Evolutionary conservation across 352 stramenopile species (phyloP).

Genomic region (Pythium rhizo-oryzae): DNA sequence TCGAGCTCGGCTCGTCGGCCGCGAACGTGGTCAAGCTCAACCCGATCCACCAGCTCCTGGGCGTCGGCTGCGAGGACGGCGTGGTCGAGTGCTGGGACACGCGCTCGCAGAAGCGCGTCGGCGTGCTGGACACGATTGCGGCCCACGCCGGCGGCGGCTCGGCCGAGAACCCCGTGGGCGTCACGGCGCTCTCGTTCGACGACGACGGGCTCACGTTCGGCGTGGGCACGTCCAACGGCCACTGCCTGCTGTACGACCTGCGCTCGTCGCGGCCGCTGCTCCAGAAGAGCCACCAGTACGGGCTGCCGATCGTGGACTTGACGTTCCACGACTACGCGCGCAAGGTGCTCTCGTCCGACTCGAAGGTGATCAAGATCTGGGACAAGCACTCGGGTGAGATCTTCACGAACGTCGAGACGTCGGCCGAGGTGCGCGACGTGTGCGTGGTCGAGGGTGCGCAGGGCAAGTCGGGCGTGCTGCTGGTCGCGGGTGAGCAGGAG

Average conservation of each 20-base stretch:
- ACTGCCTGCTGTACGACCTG: slow-evolving; percentile 97
- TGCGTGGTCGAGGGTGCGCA: slow-evolving; percentile 92
- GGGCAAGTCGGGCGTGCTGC: slow-evolving; percentile 94
- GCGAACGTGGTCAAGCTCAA: slow-evolving; percentile 92
- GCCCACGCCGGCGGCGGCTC: slow-evolving; percentile 58
- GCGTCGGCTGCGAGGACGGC: slow-evolving; percentile 93
- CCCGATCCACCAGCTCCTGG: slow-evolving; percentile 90
- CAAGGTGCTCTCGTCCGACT: slow-evolving; percentile 95
- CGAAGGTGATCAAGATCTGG: slow-evolving; percentile 99
- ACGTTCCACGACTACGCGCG: slow-evolving; percentile 91
- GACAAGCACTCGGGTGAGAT: slow-evolving; percentile 88
- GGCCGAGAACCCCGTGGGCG: slow-evolving; percentile 52
- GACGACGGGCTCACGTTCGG: slow-evolving; percentile 94
- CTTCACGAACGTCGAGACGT: slow-evolving; percentile 98
- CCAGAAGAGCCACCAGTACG: slow-evolving; percentile 98
- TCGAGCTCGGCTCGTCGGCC: slow-evolving; percentile 66
- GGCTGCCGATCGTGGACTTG: slow-evolving; percentile 94
- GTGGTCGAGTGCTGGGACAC: slow-evolving; percentile 97
- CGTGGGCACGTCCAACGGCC: slow-evolving; percentile 93
- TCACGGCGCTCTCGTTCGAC: slow-evolving; percentile 96
- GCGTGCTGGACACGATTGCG: slow-evolving; percentile 57
- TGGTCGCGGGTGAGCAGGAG: slow-evolving; percentile 97
- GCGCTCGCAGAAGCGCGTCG: slow-evolving; percentile 74
- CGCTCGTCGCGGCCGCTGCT: slow-evolving; percentile 93
- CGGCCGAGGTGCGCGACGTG: slow-evolving; percentile 95